Conservation (phyloP, 495 filamentous ascomycete genomes). For the Recurvomyces mirabilis region DNA sequence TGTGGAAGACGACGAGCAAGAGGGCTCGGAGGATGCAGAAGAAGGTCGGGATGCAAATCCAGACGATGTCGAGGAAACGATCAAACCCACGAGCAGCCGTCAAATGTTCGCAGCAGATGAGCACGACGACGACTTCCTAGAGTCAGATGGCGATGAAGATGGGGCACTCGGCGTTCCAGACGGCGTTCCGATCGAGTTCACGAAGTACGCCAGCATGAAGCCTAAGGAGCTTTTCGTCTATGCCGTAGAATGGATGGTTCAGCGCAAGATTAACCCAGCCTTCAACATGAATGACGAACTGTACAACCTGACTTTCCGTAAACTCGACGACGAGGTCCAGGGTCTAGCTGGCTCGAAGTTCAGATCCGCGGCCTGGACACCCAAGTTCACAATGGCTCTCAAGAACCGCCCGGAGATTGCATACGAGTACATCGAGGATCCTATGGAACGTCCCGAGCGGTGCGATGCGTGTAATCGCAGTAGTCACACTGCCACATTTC, state of each 20-base stretch:
- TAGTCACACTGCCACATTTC: slow-evolving; percentile 52
- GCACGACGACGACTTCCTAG: slow-evolving; percentile 61
- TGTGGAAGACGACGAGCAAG: slow-evolving; percentile 15
- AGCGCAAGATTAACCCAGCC: slow-evolving; percentile 62
- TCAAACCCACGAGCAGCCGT: slow-evolving; percentile 7
- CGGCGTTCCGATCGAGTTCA: slow-evolving; percentile 57
- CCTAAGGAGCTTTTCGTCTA: slow-evolving; percentile 66
- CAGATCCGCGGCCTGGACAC: slow-evolving; percentile 60
- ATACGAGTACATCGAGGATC: slow-evolving; percentile 29
- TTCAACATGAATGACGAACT: slow-evolving; percentile 54
- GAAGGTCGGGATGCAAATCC: slow-evolving; percentile 9
- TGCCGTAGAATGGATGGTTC: slow-evolving; percentile 74
- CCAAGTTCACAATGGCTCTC: slow-evolving; percentile 52
- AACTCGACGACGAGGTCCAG: slow-evolving; percentile 60
- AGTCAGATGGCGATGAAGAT: slow-evolving; percentile 48
- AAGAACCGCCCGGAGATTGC: slow-evolving; percentile 48
- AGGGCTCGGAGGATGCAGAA: slow-evolving; percentile 10
- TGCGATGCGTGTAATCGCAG: slow-evolving; percentile 73
- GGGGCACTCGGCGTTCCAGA: slow-evolving; percentile 51
- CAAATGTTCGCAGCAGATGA: slow-evolving; percentile 37
- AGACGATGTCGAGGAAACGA: slow-evolving; percentile 7
- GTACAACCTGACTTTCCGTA: slow-evolving; percentile 61
- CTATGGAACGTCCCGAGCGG: slow-evolving; percentile 26
- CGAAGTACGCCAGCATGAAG: slow-evolving; percentile 51
- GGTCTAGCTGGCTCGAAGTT: slow-evolving; percentile 61